These are phyloP conservation scores for Fomitiporia mediterranea DNA, from an alignment of 1,284 basidiomycete species.

Conservation along the genomic window DNA sequence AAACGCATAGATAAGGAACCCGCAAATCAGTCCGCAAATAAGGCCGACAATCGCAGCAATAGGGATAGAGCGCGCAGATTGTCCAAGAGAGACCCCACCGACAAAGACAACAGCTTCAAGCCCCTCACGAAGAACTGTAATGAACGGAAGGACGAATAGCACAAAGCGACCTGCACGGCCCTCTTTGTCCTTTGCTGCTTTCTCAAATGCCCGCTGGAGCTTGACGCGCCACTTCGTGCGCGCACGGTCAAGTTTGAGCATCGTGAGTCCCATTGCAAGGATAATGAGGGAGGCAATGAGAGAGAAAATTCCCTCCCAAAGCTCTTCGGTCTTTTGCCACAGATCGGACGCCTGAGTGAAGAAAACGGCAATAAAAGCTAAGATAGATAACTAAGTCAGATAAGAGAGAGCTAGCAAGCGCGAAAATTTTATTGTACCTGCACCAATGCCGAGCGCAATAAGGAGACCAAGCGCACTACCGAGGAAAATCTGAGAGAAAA, in stretches of 20 bases:
- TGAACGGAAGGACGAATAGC: conserved; percentile 81
- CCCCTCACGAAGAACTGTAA: conserved; percentile 91
- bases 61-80: conserved; percentile 79
- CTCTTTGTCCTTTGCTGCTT: conserved; percentile 33
- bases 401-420: no score
- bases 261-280: conserved; percentile 73
- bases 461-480: conserved; percentile 76
- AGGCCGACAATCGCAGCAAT: conserved; percentile 84
- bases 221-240: conserved; percentile 90
- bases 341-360: conserved; percentile 72
- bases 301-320: conserved; percentile 78
- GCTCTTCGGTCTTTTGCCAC: conserved; percentile 67
- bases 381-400: not conserved
- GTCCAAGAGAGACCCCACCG: conserved; percentile 83
- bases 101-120: conserved; percentile 93
- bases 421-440: no score
- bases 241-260: conserved; percentile 71
- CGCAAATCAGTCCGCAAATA: conserved; percentile 65
- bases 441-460: conserved; percentile 66
- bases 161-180: conserved; percentile 71
- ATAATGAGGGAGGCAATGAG: conserved; percentile 82
- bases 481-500: conserved; percentile 58
- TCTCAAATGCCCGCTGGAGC: conserved; percentile 74
- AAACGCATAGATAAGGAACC: conserved; percentile 71
- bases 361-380: conserved; percentile 74